Conservation (phyloP, 2,329 filamentous ascomycete genomes). For the Aureobasidium sp. region DNA sequence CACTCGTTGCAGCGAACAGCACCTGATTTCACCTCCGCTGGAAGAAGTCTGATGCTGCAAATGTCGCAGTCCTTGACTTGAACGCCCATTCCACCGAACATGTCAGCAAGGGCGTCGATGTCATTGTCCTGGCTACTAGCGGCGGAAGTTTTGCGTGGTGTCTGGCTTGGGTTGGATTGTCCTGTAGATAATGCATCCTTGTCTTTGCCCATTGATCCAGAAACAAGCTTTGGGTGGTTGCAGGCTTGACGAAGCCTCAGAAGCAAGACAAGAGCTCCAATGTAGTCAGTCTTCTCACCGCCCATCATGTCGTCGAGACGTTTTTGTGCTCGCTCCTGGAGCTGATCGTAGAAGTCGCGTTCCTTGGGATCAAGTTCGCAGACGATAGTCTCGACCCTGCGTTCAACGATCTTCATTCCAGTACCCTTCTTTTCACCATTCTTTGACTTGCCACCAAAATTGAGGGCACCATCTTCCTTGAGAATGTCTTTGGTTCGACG, state of each 20-base stretch:
- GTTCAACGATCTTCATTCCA: conserved; percentile 83
- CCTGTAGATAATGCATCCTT: conserved; percentile 69
- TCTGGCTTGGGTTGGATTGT: conserved; percentile 34
- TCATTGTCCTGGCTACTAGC: conserved; percentile 51
- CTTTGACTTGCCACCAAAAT: conserved; percentile 60
- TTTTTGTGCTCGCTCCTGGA: conserved; percentile 77
- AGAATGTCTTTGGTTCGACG: conserved; percentile 96
- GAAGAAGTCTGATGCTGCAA: conserved; percentile 61
- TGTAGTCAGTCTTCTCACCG: conserved; percentile 72
- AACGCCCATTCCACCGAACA: conserved; percentile 78
- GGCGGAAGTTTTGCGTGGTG: conserved; percentile 27
- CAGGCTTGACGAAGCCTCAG: conserved; percentile 85
- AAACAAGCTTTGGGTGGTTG: conserved; percentile 85
- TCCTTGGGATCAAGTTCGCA: conserved; percentile 74
- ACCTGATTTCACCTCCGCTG: conserved; percentile 45
- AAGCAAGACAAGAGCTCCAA: conserved; percentile 87
- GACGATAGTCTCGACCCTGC: conserved; percentile 74
- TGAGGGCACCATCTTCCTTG: conserved; percentile 74
- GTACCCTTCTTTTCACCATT: conserved; percentile 47
- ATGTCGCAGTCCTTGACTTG: conserved; percentile 72
- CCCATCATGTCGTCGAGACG: conserved; percentile 81
- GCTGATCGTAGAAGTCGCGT: conserved; percentile 72
- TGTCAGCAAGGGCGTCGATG: conserved; percentile 73
- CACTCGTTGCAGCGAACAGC: conserved; percentile 64
- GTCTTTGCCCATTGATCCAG: conserved; percentile 77